Evolutionary conservation across 768 basidiomycete species (phyloP), one percentile per base, ranked within the genome.

Genomic region (Suillus spraguei): DNA sequence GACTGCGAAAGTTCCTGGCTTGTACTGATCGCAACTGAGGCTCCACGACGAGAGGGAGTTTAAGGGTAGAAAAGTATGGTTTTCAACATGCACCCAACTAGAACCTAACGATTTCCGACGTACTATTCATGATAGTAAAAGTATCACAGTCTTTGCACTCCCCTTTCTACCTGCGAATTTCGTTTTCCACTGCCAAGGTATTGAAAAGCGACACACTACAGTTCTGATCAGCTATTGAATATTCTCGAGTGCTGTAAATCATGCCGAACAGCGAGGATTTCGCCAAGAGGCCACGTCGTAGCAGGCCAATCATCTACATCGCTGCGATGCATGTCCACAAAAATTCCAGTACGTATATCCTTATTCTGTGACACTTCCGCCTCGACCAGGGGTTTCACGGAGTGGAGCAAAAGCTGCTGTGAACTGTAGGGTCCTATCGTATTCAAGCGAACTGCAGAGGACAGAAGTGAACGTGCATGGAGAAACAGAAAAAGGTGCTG

Each of bases 271-370:
- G 91, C 88, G 35, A 99, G 81, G 46, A 99, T 90, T 77, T 99
- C 97, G 20, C 95, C 96, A 22, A 99, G 75, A 1, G 97, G 97
- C 97, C 97, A 99, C 17, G 94, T 98, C 69, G 88, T 95, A 42
- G 90, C 89, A 5, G 96, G 95, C 0, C 87, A 24, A 58, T 41
- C 90, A 39, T 79, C 68, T 13, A 79, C 70, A n/a, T 76, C 64
- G 55, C 68, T 70, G 66, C 59, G 28, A 46, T n/a, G n/a, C 47
- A 14, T 46, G 52, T 39, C 13, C 56, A 72, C 71, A 20, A 79
- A 63, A 58, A 81, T 47, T 0, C 85, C 82, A 5, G 87, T 85
- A n/a, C 81, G 80, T 47, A 89, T 69, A 55, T 79, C 61, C 46
- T 75, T 77, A 68, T 83, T 86, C 60, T 76, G 79, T 1, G 69